phyloP scores from a whole-genome alignment of 331 rosid species.

The Acacia concinna region DNA sequence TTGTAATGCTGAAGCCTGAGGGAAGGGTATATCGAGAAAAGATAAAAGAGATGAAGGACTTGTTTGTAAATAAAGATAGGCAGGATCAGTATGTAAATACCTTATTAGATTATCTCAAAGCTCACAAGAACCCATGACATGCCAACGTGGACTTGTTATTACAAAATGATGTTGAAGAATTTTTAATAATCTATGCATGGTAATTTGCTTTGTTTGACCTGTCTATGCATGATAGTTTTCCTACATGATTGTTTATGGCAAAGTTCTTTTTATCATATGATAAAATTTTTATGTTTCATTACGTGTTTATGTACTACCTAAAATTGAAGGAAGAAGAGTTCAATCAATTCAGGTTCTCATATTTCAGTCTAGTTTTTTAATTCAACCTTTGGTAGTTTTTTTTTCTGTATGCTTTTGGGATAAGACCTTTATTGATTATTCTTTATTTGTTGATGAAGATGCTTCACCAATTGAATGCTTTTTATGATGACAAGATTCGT shows the following conservation, averaged over 20 bases:
- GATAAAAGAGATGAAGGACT: conserved; percentile 4
- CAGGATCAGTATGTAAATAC: not conserved
- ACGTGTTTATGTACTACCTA: not conserved
- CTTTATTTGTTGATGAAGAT: not conserved
- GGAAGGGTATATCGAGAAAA: not conserved
- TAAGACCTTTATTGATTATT: not conserved
- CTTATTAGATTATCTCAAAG: not conserved
- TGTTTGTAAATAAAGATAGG: not conserved
- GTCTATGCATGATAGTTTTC: no score
- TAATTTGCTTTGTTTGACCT: not conserved
- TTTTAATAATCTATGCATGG: not conserved
- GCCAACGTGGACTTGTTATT: not conserved
- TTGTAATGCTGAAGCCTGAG: not conserved
- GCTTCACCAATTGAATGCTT: not conserved
- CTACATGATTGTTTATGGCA: no score
- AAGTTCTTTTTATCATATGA: no score
- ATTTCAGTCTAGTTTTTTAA: not conserved
- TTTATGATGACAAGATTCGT: not conserved
- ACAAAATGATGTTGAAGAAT: not conserved
- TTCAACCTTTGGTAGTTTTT: not conserved
- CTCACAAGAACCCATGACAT: not conserved
- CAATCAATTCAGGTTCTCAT: not conserved
- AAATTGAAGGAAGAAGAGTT: not conserved
- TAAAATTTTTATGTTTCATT: no score
- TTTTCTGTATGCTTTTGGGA: not conserved